phyloP scores from a whole-genome alignment of 331 rosid genomes.

The Quercus tomentella region DNA sequence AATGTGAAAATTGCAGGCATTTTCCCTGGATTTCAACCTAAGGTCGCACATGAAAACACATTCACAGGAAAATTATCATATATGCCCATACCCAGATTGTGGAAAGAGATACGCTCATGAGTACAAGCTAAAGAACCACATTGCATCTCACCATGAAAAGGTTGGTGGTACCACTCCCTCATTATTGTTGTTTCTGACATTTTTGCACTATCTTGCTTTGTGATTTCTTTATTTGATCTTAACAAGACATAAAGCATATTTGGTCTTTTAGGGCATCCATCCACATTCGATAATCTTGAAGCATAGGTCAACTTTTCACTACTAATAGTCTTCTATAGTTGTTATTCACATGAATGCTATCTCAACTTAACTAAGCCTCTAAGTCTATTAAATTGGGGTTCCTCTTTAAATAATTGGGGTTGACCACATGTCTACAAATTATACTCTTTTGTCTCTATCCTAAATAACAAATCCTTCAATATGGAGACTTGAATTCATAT shows the following conservation, averaged over 20 bases:
- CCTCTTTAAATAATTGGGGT: neutral
- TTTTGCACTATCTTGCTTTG: neutral
- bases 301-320: neutral
- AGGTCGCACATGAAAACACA: conserved; percentile 97
- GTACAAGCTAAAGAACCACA: conserved; percentile 91
- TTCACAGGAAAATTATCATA: conserved; percentile 94
- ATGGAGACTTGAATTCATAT: neutral
- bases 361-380: neutral
- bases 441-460: neutral
- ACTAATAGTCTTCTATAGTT: neutral
- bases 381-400: neutral
- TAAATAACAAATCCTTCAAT: neutral
- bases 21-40: conserved; percentile 84
- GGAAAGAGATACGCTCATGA: conserved; percentile 98
- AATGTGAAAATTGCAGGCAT: conserved; percentile 59
- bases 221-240: neutral
- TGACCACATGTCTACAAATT: neutral
- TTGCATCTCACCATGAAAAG: conserved; percentile 89
- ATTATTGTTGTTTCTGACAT: neutral
- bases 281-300: neutral
- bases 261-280: neutral
- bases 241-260: neutral
- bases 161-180: conserved; percentile 31
- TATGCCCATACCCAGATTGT: conserved; percentile 86
- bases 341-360: neutral